Evolutionary conservation across 2,329 filamentous ascomycete genomes (phyloP).

Genomic region (Exutisphaerella laricina): DNA sequence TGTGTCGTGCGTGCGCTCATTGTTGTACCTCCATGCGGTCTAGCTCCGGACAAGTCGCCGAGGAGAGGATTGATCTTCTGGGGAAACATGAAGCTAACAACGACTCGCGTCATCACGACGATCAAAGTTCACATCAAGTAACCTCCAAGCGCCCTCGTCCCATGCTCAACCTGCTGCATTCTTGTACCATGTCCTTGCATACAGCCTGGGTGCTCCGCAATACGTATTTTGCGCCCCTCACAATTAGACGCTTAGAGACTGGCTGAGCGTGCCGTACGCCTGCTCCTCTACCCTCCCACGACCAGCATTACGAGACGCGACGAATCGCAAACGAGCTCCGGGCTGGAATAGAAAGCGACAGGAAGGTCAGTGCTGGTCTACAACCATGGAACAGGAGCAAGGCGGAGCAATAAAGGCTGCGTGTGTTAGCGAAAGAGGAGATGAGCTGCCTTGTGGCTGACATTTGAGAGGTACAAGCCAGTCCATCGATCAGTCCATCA

Average conservation of each 20-base stretch:
- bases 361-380: neutral
- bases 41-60: too few relatives aligned
- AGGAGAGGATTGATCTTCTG: too few relatives aligned
- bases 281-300: neutral
- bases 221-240: constrained; percentile 2
- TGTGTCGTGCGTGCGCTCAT: too few relatives aligned
- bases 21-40: too few relatives aligned
- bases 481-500: neutral
- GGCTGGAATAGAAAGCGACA: neutral
- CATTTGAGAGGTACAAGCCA: constrained; percentile 2
- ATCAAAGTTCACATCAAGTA: neutral
- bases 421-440: constrained; percentile 1
- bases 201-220: constrained; percentile 3
- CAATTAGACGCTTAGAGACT: neutral
- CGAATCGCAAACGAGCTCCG: neutral
- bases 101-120: constrained; percentile 3
- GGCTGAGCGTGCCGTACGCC: neutral
- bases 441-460: constrained; percentile 3
- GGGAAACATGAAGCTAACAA: too few relatives aligned
- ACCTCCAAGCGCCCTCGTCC: neutral
- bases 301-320: neutral
- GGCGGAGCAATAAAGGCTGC: neutral
- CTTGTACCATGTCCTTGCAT: constrained; percentile 1
- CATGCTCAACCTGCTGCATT: neutral
- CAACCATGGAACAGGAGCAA: neutral